Percentiles rank a stretch among this genome's conserved stretches.
Conservation (phyloP, 768 basidiomycete genomes). For the Kwoniella europaea region DNA sequence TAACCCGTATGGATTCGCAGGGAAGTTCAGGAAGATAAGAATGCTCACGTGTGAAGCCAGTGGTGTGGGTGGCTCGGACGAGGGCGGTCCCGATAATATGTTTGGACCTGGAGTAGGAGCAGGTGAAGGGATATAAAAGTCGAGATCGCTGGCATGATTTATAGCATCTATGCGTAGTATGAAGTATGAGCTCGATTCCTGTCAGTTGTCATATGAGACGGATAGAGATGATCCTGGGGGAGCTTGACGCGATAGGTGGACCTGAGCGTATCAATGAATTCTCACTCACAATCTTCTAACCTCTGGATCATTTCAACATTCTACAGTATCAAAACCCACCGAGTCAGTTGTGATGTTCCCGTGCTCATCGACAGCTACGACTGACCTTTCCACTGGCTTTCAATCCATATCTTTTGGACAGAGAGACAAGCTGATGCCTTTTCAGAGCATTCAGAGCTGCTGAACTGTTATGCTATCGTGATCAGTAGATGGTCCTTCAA, state of each 20-base stretch:
- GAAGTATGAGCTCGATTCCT: background rate
- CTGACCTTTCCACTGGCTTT: constrained; percentile 50
- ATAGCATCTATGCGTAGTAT: constrained; percentile 28
- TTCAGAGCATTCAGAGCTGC: constrained; percentile 50
- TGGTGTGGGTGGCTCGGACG: constrained; percentile 17
- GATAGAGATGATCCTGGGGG: too few species aligned
- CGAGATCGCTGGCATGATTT: constrained; percentile 22
- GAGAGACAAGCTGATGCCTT: constrained; percentile 49
- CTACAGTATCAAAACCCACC: constrained; percentile 10
- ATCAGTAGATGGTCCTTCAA: constrained; percentile 7
- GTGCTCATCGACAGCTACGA: background rate
- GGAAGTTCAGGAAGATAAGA: too few species aligned
- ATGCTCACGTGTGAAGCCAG: background rate
- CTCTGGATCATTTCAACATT: constrained; percentile 45
- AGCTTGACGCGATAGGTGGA: too few species aligned
- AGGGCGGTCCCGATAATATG: background rate
- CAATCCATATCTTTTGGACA: constrained; percentile 50
- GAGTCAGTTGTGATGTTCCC: constrained; percentile 14
- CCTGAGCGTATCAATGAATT: too few species aligned
- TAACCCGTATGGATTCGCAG: too few species aligned
- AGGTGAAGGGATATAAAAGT: constrained; percentile 28
- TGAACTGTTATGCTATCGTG: constrained; percentile 23
- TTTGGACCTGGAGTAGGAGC: constrained; percentile 28
- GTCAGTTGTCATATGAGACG: too few species aligned
- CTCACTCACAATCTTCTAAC: constrained; percentile 43